Percentiles rank a stretch among this genome's conserved stretches.
Conservation (phyloP, 1,284 basidiomycete species). For the Marasmius tenuissimus region DNA sequence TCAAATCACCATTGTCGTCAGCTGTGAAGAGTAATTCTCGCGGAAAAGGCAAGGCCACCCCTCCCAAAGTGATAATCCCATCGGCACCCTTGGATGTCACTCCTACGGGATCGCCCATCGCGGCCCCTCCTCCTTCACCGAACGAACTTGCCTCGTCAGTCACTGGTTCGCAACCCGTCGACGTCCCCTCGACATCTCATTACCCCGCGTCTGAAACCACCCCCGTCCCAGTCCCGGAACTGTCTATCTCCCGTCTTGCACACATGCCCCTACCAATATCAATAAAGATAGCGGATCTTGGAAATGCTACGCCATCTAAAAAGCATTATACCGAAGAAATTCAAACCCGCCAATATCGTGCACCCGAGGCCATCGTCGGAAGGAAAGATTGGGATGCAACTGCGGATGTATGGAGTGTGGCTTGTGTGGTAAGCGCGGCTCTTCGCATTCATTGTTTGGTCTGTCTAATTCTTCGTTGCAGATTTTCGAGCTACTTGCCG, state of each 20-base stretch:
- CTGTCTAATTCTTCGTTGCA: conserved; percentile 19
- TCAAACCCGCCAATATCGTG: conserved; percentile 90
- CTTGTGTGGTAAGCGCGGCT: conserved; percentile 63
- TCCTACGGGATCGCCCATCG: conserved; percentile 9
- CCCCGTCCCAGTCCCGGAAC: conserved; percentile 9
- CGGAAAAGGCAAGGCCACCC: not conserved
- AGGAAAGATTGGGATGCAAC: conserved; percentile 83
- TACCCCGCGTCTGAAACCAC: conserved; percentile 18
- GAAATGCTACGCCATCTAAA: conserved; percentile 82
- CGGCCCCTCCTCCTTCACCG: conserved; percentile 26
- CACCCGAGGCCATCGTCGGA: conserved; percentile 89
- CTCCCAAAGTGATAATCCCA: not conserved
- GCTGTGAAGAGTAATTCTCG: not conserved
- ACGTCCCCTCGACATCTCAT: conserved; percentile 15
- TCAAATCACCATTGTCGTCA: not conserved
- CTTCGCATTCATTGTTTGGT: conserved; percentile 2
- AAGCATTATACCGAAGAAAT: conserved; percentile 92
- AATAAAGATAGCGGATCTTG: conserved; percentile 92
- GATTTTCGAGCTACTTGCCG: conserved; percentile 82
- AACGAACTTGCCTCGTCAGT: conserved; percentile 11
- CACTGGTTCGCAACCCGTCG: conserved; percentile 10
- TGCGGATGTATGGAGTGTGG: conserved; percentile 88
- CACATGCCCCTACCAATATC: conserved; percentile 51
- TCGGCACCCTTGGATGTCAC: conserved; percentile 4
- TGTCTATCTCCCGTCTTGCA: conserved; percentile 24